These are phyloP conservation scores for Ustilago xerochloae DNA, from an alignment of 1,284 basidiomycete genomes.

Conservation along the genomic window DNA sequence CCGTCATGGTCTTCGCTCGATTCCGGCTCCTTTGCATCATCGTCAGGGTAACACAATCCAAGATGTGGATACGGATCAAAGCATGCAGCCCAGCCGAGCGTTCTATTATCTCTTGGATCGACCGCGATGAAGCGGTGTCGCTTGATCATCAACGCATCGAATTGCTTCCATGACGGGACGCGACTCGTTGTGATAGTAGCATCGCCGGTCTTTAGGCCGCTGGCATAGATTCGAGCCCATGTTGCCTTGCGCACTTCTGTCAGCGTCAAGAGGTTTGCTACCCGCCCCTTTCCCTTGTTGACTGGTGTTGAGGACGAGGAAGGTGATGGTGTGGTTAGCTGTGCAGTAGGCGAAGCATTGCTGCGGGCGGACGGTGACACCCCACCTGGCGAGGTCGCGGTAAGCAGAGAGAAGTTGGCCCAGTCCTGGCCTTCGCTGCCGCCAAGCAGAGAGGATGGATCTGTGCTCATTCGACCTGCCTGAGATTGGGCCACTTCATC, in stretches of 20 bases:
- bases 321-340: slow-evolving; percentile 1
- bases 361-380: background rate
- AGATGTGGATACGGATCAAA: slow-evolving; percentile 20
- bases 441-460: background rate
- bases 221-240: slow-evolving; percentile 40
- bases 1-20: background rate
- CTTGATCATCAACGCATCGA: slow-evolving; percentile 41
- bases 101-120: slow-evolving; percentile 32
- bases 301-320: background rate
- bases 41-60: slow-evolving; percentile 8
- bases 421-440: slow-evolving; percentile 6
- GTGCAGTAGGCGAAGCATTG: background rate
- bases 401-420: slow-evolving; percentile 2
- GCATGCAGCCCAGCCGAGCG: slow-evolving; percentile 39
- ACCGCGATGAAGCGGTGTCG: slow-evolving; percentile 41
- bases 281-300: background rate
- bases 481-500: background rate
- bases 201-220: slow-evolving; percentile 31
- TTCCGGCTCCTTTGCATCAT: background rate
- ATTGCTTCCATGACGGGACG: slow-evolving; percentile 40
- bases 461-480: slow-evolving; percentile 10
- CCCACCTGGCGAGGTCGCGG: background rate
- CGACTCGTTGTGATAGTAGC: slow-evolving; percentile 26
- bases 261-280: slow-evolving; percentile 31
- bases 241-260: slow-evolving; percentile 47